A percentile compares a stretch with the other conserved stretches of the same genome.
These are phyloP conservation scores for Diaporthe sp. DNA, from an alignment of 2,329 filamentous ascomycete species.

Conservation along the genomic window DNA sequence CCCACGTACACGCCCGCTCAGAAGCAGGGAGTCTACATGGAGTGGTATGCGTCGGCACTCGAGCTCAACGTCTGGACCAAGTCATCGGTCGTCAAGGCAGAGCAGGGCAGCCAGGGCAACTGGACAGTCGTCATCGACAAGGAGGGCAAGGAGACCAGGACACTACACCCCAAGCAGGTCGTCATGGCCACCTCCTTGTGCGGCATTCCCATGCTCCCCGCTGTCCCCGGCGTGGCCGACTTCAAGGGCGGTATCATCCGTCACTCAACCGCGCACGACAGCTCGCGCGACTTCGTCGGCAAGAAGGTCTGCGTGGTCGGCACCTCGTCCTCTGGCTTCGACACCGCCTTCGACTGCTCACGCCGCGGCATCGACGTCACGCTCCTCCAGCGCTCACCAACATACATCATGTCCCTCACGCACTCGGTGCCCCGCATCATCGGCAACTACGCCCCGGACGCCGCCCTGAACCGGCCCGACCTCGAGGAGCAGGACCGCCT, in stretches of 20 bases:
- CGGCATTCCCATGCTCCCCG: constrained; percentile 65
- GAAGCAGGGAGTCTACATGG: constrained; percentile 75
- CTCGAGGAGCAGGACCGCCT: constrained; percentile 71
- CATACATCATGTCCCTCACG: constrained; percentile 67
- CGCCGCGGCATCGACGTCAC: constrained; percentile 69
- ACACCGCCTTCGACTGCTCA: constrained; percentile 75
- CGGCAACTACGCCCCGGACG: constrained; percentile 14
- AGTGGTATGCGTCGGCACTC: constrained; percentile 71
- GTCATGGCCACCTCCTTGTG: constrained; percentile 59
- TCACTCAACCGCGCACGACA: constrained; percentile 80
- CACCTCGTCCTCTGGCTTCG: constrained; percentile 75
- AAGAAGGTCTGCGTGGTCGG: constrained; percentile 80
- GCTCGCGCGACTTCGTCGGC: constrained; percentile 65
- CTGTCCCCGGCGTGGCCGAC: constrained; percentile 57
- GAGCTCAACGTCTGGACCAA: constrained; percentile 75
- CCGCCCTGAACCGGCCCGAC: constrained; percentile 69
- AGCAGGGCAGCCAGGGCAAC: constrained; percentile 54
- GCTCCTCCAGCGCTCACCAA: constrained; percentile 78
- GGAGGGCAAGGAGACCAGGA: constrained; percentile 54
- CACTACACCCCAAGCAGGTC: constrained; percentile 63
- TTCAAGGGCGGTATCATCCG: constrained; percentile 67
- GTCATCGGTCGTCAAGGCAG: constrained; percentile 59
- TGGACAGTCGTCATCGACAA: constrained; percentile 58
- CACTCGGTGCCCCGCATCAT: constrained; percentile 18
- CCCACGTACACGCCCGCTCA: constrained; percentile 77